Evolutionary conservation across 345 rosid species (phyloP).

Genomic region (Syzygium oleosum): DNA sequence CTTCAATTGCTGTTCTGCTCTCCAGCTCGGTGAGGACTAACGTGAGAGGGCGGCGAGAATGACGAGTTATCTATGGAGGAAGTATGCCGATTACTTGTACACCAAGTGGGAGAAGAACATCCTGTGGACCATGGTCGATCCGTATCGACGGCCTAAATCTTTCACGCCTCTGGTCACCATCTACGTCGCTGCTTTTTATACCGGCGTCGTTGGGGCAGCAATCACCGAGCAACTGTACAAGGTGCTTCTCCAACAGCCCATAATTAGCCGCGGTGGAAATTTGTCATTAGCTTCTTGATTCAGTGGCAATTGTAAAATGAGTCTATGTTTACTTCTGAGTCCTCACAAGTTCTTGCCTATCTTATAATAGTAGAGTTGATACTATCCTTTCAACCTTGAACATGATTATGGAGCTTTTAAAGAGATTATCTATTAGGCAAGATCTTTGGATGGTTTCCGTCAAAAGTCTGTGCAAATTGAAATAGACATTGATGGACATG

Average conservation of each 20-base stretch:
- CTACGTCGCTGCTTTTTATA: constrained; percentile 79
- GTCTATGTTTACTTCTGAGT: not conserved
- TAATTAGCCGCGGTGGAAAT: not conserved
- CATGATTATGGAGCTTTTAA: not conserved
- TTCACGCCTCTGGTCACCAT: constrained; percentile 59
- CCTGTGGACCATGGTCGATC: constrained; percentile 88
- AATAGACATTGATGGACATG: not conserved
- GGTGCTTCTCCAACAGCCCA: constrained; percentile 13
- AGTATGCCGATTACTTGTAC: constrained; percentile 67
- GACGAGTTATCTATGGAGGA: constrained; percentile 80
- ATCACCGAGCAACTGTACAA: constrained; percentile 85
- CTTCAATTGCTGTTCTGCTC: not conserved
- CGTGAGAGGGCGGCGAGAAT: not conserved
- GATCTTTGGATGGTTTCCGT: not conserved
- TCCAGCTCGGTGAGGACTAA: not conserved
- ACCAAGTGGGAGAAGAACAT: constrained; percentile 66
- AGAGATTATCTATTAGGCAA: not conserved
- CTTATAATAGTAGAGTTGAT: not conserved
- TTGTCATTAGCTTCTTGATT: not conserved
- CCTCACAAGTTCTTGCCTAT: not conserved
- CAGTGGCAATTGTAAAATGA: not conserved
- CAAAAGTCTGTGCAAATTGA: not conserved
- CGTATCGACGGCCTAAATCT: constrained; percentile 72
- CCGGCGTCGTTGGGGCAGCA: constrained; percentile 80
- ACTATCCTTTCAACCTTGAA: not conserved